Base-by-base conservation (phyloP, 805 yeast species). In the Brettanomyces naardenensis region DNA sequence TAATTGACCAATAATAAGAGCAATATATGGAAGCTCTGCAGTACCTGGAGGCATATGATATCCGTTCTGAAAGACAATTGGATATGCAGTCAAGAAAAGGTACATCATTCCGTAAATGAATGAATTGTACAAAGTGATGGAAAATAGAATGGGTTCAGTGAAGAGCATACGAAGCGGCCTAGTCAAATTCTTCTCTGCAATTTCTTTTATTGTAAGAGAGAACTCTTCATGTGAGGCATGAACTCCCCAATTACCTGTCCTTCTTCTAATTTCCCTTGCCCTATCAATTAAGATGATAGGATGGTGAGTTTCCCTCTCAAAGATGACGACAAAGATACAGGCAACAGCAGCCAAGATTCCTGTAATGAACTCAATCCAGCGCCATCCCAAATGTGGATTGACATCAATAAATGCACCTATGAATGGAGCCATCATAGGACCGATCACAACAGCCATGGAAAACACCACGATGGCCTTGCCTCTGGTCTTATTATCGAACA, bases 401-500 rank as follows among this genome's bases (percentile, higher is more conserved):
- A 68, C 66, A 31, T 67, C 65, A 37, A 76, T 48, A 4, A 73
- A 7, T 38, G 65, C 69, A 23, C 78, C 61, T 4, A 78, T 63
- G 3, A 78, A 56, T 0, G 89, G 89, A 0, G 87, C 87, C 20
- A 80, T 52, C 0, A 80, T 68, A 1, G 94, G 89, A 2, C 92
- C 94, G 31, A 73, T 54, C 36, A 78, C 69, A 38, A 60, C 76
- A 56, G 70, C 68, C 47, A 53, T 63, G 43, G 72, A 63, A 44
- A 68, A 79, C 45, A 56, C 61, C n/a, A 55, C 73, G 39, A 66
- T 65, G 30, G 79, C 78, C 38, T 58, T 55, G 21, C 81, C 85
- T 51, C 85, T 64, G 10, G 56, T 52, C 21, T 62, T 55, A 3
- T 77, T 71, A 10, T 55, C 48, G 58, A 67, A 78, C 31, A 76